These are phyloP conservation scores for Cyclotella baltica DNA, from an alignment of 108 stramenopile species.

Conservation along the genomic window DNA sequence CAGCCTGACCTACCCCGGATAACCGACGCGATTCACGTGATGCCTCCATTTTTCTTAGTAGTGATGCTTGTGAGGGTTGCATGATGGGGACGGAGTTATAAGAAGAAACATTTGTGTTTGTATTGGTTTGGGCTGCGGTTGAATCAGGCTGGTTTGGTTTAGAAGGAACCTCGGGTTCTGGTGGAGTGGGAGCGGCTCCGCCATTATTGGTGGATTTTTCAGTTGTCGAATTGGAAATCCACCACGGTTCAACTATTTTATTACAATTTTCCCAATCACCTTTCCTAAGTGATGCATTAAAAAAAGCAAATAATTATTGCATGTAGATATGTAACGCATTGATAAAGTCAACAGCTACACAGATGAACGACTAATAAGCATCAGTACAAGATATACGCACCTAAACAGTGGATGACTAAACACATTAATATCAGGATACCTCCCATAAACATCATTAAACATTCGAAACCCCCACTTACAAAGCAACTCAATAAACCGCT, in stretches of 20 bases:
- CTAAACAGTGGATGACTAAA: slow-evolving; percentile 63
- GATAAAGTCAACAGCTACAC: no score
- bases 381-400: no score
- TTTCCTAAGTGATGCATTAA: slow-evolving; percentile 61
- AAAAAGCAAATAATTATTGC: no score
- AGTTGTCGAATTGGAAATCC: background rate
- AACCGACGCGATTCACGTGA: background rate
- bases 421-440: slow-evolving; percentile 61
- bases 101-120: no score
- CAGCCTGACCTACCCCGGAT: background rate
- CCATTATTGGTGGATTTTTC: background rate
- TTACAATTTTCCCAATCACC: slow-evolving; percentile 59
- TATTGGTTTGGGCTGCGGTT: no score
- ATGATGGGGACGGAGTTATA: no score
- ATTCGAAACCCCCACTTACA: slow-evolving; percentile 36
- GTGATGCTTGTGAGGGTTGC: background rate
- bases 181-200: no score
- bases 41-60: slow-evolving; percentile 9
- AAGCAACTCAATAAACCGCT: slow-evolving; percentile 29
- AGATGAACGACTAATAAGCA: no score
- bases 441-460: slow-evolving; percentile 8
- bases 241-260: slow-evolving; percentile 16
- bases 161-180: background rate
- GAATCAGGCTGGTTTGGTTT: no score
- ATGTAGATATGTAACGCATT: no score